Evolutionary conservation across 441 rosid species (phyloP).

Genomic region (Dalechampia spathulata): DNA sequence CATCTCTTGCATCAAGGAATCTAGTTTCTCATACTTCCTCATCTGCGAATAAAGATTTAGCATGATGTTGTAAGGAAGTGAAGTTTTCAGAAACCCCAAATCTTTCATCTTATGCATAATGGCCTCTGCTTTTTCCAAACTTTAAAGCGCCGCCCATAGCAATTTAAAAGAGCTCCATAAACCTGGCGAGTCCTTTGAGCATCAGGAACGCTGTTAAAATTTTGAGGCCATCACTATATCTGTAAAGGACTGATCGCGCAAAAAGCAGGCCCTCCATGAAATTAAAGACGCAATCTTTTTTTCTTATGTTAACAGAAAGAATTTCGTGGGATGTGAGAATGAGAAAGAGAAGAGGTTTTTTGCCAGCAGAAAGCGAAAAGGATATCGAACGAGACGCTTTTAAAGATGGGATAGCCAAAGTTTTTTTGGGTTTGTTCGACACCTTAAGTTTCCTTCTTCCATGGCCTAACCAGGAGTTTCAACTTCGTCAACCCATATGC

Average conservation of each 20-base stretch:
- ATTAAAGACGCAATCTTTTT: not conserved
- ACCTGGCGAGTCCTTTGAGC: constrained; percentile 17
- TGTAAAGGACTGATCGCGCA: constrained; percentile 2
- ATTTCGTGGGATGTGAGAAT: no score
- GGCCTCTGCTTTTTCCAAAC: constrained; percentile 39
- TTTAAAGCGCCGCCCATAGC: constrained; percentile 24
- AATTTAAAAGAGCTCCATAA: constrained; percentile 38
- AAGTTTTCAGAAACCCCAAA: constrained; percentile 14
- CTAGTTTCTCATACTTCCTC: constrained; percentile 30
- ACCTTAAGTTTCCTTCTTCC: no score
- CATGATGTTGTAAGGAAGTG: constrained; percentile 31
- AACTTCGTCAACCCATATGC: no score
- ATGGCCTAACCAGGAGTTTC: no score
- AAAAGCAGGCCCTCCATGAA: constrained; percentile 17
- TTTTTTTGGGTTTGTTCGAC: no score
- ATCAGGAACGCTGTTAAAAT: constrained; percentile 24
- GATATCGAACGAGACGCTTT: not conserved
- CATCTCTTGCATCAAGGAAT: constrained; percentile 36
- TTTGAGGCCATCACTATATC: not conserved
- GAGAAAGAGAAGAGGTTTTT: no score
- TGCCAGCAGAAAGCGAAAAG: not conserved
- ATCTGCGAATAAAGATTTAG: constrained; percentile 25
- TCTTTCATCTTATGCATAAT: constrained; percentile 28
- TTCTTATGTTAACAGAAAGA: not conserved
- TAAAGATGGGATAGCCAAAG: no score